Base-by-base conservation (phyloP, 2,329 filamentous ascomycete genomes). In the Aspergillus flavus region DNA sequence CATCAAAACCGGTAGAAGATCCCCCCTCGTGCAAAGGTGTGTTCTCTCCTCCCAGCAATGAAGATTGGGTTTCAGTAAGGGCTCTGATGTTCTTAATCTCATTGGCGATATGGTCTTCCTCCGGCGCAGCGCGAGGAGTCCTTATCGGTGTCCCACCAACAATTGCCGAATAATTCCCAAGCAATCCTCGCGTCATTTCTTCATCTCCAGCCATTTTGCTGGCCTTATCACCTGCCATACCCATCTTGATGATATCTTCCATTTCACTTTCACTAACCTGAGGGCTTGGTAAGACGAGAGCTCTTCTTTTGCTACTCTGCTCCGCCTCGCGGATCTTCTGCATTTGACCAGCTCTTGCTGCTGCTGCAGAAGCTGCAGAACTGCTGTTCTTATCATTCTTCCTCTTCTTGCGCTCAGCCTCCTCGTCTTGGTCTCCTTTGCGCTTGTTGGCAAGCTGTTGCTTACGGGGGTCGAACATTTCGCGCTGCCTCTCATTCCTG, bases 231-330 rank as follows among this genome's bases (percentile, higher is more conserved):
- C 94, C 95, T 64, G 93, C 87, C 86, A 96, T 91, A 52, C 95
- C 94, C 93, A 98, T 96, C 83, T 99, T 99, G 68, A 99, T 93
- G 73, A 99, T 98, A 69, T 97, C 94, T 74, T 99, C 95, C 63
- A 99, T 83, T 79, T 99, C 95, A 50, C 88, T 86, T 73, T 99
- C 95, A 76, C 92, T 90, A 71, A 99, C 93, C 79, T 99, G 95
- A 10, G 95, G 95, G 28, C 91, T 84, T 10, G 95, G 95, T 30
- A 99, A 82, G 53, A 90, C 88, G n/a, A 99, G 83, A 7, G 90
- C 82, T 62, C 93, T 87, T 62, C 95, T 88, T 80, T 97, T 98
- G 83, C 93, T 97, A 81, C 92, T 96, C 79, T 97, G 94, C 78
- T 99, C 95, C 2, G 95, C 95, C 80, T 99, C 95, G 32, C 95